Conservation (phyloP, 805 yeast genomes). For the Metschnikowia amazonensis region DNA sequence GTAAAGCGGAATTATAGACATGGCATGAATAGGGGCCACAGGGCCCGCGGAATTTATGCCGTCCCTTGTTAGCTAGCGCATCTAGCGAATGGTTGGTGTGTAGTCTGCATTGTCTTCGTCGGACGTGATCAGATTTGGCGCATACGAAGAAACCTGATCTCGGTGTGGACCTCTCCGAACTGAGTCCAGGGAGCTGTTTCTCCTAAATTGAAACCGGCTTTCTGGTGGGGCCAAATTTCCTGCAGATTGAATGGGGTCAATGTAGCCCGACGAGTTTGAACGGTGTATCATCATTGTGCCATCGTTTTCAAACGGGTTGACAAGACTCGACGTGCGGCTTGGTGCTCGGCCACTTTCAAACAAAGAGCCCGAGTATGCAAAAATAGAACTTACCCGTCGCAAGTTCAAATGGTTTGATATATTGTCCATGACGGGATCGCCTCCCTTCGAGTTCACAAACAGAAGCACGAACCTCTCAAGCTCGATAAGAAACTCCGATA, state of each 20-base stretch:
- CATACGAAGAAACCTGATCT: neutral
- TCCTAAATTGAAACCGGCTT: neutral
- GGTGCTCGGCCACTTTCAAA: neutral
- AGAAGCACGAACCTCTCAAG: constrained; percentile 17
- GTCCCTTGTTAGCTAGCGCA: neutral
- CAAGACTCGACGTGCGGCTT: constrained; percentile 7
- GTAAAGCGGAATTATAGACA: neutral
- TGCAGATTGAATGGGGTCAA: neutral
- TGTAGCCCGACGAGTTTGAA: neutral
- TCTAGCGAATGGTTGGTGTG: neutral
- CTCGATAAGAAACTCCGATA: constrained; percentile 51
- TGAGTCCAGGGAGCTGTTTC: neutral
- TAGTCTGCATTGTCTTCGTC: neutral
- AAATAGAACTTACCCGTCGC: constrained; percentile 4
- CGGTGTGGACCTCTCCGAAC: neutral
- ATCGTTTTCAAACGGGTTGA: constrained; percentile 11
- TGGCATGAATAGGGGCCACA: neutral
- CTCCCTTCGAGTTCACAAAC: constrained; percentile 8
- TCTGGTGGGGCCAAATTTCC: neutral
- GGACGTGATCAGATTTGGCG: neutral
- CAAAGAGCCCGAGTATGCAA: constrained; percentile 6
- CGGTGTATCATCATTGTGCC: neutral
- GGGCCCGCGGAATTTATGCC: neutral
- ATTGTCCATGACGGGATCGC: constrained; percentile 6
- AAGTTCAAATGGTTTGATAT: neutral